These are phyloP conservation scores for Chlorella sp. DNA, from an alignment of 139 green algal species.

Conservation along the genomic window DNA sequence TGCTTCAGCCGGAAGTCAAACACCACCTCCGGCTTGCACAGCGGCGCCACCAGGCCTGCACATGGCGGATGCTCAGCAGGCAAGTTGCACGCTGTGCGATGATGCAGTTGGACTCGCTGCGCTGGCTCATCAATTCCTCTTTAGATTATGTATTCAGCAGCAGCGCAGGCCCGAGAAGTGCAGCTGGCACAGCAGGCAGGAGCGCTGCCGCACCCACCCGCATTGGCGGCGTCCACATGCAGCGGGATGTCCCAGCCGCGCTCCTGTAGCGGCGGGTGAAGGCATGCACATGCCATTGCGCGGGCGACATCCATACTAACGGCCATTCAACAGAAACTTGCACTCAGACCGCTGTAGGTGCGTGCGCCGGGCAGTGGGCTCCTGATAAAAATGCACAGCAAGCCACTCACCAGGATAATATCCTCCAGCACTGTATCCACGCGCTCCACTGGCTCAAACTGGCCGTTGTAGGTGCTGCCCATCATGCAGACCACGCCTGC, in stretches of 20 bases:
- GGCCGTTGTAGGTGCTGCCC: constrained; percentile 63
- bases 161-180: no score
- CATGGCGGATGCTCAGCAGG: not conserved
- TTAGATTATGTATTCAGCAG: no score
- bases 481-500: constrained; percentile 54
- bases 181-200: no score
- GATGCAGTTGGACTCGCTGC: no score
- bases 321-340: no score
- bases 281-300: no score
- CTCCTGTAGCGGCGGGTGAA: constrained; percentile 2
- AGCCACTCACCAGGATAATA: constrained; percentile 35
- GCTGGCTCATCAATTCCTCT: no score
- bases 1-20: constrained; percentile 71
- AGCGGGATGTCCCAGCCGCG: constrained; percentile 59
- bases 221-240: constrained; percentile 69
- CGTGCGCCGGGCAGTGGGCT: no score
- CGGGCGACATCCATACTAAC: no score
- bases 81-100: no score
- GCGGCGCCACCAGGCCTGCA: constrained; percentile 50
- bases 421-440: constrained; percentile 48
- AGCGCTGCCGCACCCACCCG: constrained; percentile 41
- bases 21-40: constrained; percentile 52
- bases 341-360: no score
- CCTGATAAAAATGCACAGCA: no score
- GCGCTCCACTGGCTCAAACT: constrained; percentile 62